Conservation (phyloP, 2,329 filamentous ascomycete species). For the Colletotrichum sp. region DNA sequence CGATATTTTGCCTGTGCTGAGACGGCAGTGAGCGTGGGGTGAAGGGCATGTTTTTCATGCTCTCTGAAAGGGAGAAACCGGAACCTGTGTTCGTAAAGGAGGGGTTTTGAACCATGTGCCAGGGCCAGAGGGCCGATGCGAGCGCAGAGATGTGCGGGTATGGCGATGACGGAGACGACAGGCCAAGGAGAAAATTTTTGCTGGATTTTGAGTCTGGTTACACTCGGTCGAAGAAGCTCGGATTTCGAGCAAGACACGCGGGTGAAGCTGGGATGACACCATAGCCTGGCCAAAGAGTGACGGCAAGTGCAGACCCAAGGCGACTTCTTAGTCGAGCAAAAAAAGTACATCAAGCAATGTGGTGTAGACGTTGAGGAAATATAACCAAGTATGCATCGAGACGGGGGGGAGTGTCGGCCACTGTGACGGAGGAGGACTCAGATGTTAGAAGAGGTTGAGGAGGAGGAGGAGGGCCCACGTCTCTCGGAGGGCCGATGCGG, state of each 20-base stretch:
- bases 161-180: not conserved
- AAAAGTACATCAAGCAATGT: not conserved
- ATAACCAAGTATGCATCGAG: not conserved
- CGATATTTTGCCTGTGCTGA: not conserved
- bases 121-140: constrained; percentile 13
- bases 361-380: not conserved
- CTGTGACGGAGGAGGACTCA: not conserved
- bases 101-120: not conserved
- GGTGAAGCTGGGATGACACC: not conserved
- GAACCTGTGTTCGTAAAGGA: not conserved
- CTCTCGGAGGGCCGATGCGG: constrained; percentile 12
- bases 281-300: not conserved
- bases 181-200: not conserved
- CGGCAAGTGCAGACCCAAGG: not conserved
- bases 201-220: not conserved
- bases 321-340: not conserved
- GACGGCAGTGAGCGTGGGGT: not conserved
- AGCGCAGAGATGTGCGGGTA: not conserved
- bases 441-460: not conserved
- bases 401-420: not conserved
- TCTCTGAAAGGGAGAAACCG: not conserved
- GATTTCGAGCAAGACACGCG: not conserved
- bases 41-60: not conserved
- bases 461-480: not conserved
- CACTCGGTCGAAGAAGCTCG: constrained; percentile 11